These are phyloP conservation scores for Colletotrichum trifolii DNA, from an alignment of 2,329 filamentous ascomycete species.

Conservation along the genomic window DNA sequence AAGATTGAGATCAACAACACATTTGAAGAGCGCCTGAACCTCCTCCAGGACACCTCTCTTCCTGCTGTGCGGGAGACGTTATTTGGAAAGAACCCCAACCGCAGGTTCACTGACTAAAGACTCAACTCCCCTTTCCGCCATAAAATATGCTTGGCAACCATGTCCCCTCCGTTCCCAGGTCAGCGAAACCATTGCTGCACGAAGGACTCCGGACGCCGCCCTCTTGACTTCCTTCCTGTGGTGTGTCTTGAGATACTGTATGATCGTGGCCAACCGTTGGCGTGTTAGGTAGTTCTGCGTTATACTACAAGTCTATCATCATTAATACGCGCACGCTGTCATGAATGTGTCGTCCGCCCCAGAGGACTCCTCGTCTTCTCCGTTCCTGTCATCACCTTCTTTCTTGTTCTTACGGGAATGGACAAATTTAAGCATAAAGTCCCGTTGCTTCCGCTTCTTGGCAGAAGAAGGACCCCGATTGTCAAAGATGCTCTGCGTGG, in stretches of 20 bases:
- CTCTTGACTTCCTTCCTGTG: constrained; percentile 35
- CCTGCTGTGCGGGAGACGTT: constrained; percentile 86
- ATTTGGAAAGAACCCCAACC: constrained; percentile 95
- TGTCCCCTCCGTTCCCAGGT: not conserved
- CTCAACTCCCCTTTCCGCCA: constrained; percentile 4
- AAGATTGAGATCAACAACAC: constrained; percentile 99
- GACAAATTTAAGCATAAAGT: constrained; percentile 62
- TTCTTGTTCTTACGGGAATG: constrained; percentile 41
- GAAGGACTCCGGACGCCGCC: constrained; percentile 30
- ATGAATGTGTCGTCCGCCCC: constrained; percentile 34
- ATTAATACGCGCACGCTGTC: constrained; percentile 25
- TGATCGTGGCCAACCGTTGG: constrained; percentile 36
- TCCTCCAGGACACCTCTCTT: constrained; percentile 86
- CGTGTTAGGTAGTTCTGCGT: constrained; percentile 37
- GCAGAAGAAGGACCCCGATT: constrained; percentile 49
- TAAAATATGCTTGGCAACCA: constrained; percentile 24
- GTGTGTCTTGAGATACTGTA: constrained; percentile 39
- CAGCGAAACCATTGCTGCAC: constrained; percentile 25
- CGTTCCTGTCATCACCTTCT: constrained; percentile 4
- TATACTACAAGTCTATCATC: constrained; percentile 33
- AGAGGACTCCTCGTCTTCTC: constrained; percentile 18
- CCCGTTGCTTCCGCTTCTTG: constrained; percentile 52
- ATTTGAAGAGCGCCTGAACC: constrained; percentile 87
- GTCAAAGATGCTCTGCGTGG: constrained; percentile 63
- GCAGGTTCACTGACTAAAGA: constrained; percentile 89